Base-by-base conservation (phyloP, 371 early-diverging fungal genomes). In the Mucor irregularis region DNA sequence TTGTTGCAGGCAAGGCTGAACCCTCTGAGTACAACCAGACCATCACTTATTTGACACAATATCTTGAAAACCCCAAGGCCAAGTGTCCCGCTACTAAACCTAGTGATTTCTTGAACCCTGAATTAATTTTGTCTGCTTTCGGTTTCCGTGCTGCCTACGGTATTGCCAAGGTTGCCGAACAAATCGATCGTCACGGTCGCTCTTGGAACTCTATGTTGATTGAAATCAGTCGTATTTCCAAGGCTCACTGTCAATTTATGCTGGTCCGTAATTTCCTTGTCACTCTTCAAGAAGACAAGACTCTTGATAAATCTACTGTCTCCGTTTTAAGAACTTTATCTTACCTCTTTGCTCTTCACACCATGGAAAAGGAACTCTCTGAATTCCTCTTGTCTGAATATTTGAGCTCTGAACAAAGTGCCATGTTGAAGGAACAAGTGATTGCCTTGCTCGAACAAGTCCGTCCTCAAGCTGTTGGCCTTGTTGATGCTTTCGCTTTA, bases 401-500 rank as follows among this genome's bases (percentile, higher is more conserved):
- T 46, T 55, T 73, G 21, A 62, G 62, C 13, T 57, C 82, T 10
- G 71, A 74, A 5, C 87, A 88, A 58, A 69, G 74, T 1, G 72
- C 71, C 34, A 64, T 80, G 56, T 49, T 87, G 46, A 76, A 74
- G 57, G 60, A 59, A 0, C 64, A 73, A 45, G 78, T 88, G 38
- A 77, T 82, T 30, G 47, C 13, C 3, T 49, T 83, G 13, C 68
- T 89, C 11, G 77, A 76, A 16, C 66, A 78, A 10, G 71, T 92
- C 11, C 83, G 94, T 5, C 85, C 81, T 26, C 72, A 90, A 24
- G 90, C 89, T 7, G 79, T 92, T 19, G 73, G 83, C 0, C 71
- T 91, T 17, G 91, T 90, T 5, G 92, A 92, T 61, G 81, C 90
- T 1, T 90, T 91, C 69, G 91, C 83, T 34, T 69, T 90, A 22